Conservation (phyloP, 2,329 filamentous ascomycete species). For the Fusarium sublunatum region DNA sequence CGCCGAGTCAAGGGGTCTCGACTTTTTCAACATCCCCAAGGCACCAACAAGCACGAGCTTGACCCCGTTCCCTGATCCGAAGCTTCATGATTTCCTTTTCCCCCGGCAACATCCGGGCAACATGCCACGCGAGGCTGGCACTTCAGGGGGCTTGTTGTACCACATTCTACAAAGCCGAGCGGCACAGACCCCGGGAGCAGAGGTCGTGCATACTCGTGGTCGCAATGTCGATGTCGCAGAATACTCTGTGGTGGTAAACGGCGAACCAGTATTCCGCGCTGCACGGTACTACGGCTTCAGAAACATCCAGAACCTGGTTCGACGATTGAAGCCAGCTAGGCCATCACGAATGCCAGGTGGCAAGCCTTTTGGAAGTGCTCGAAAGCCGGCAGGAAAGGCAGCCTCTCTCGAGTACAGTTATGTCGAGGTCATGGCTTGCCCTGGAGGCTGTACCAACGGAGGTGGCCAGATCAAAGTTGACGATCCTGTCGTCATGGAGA, state of each 20-base stretch:
- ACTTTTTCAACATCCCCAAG: slow-evolving; percentile 78
- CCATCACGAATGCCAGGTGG: slow-evolving; percentile 84
- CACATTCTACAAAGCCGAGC: slow-evolving; percentile 84
- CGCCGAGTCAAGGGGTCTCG: slow-evolving; percentile 80
- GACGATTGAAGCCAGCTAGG: slow-evolving; percentile 85
- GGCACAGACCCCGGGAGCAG: slow-evolving; percentile 75
- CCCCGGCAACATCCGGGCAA: slow-evolving; percentile 59
- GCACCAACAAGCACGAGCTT: slow-evolving; percentile 58
- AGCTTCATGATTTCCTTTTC: slow-evolving; percentile 79
- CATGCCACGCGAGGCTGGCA: slow-evolving; percentile 70
- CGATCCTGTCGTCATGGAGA: slow-evolving; percentile 72
- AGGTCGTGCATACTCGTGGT: slow-evolving; percentile 77
- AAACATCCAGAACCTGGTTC: slow-evolving; percentile 97
- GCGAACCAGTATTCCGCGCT: slow-evolving; percentile 75
- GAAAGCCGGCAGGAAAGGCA: slow-evolving; percentile 63
- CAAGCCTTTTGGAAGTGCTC: slow-evolving; percentile 67
- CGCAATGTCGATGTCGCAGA: slow-evolving; percentile 93
- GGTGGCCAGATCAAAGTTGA: slow-evolving; percentile 94
- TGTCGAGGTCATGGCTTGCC: slow-evolving; percentile 98
- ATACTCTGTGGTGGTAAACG: slow-evolving; percentile 73
- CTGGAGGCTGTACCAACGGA: slow-evolving; percentile 97
- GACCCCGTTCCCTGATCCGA: slow-evolving; percentile 77
- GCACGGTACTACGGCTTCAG: slow-evolving; percentile 97
- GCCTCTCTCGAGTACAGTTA: slow-evolving; percentile 79
- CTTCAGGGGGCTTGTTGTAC: slow-evolving; percentile 89